phyloP scores from a whole-genome alignment of 768 basidiomycete species.

The Pleurotus pulmonarius region DNA sequence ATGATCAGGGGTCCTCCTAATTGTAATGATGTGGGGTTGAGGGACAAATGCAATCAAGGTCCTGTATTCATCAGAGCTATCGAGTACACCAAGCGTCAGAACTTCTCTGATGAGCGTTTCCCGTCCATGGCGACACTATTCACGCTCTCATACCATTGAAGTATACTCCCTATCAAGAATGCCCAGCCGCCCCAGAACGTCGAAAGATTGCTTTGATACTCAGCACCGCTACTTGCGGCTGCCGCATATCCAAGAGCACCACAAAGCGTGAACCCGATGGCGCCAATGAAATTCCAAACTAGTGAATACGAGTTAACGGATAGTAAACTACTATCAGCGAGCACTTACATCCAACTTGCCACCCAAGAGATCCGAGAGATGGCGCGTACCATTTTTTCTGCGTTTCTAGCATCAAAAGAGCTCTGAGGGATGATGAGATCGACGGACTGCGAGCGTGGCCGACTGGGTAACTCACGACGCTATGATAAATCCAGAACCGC shows the following conservation, averaged over 20 bases:
- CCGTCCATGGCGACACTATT: constrained; percentile 25
- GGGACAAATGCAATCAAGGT: too few species aligned
- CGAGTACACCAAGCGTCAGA: too few species aligned
- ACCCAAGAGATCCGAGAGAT: constrained; percentile 41
- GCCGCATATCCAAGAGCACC: constrained; percentile 52
- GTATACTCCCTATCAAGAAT: constrained; percentile 54
- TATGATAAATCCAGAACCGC: constrained; percentile 56
- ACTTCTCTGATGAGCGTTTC: too few species aligned
- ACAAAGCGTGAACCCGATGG: constrained; percentile 53
- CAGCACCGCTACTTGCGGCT: constrained; percentile 23
- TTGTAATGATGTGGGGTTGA: too few species aligned
- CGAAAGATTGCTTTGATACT: constrained; percentile 48
- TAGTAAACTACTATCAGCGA: too few species aligned
- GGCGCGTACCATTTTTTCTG: constrained; percentile 54
- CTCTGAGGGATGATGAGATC: constrained; percentile 14
- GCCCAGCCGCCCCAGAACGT: constrained; percentile 64
- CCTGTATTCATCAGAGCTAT: too few species aligned
- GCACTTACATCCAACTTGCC: constrained; percentile 44
- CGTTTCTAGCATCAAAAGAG: constrained; percentile 49
- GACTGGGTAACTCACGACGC: constrained; percentile 32
- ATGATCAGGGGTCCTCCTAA: too few species aligned
- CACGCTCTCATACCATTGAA: constrained; percentile 54
- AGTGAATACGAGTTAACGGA: not conserved
- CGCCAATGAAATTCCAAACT: constrained; percentile 63
- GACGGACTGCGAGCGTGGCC: too few species aligned